Evolutionary conservation across 1,139 yeast species (phyloP).

Genomic region (Nadsonia commutata): DNA sequence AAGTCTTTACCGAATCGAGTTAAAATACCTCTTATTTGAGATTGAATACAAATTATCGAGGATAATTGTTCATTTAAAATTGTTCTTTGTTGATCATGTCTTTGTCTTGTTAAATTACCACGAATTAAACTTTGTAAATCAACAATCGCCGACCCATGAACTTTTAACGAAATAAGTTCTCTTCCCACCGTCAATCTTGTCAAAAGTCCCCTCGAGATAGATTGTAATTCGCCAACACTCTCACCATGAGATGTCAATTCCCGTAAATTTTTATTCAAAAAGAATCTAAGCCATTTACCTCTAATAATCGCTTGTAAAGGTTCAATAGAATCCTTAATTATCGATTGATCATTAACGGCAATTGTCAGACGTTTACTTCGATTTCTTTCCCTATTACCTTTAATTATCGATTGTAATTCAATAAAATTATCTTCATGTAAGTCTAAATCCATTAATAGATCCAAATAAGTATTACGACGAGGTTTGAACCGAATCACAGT

Average conservation of each 20-base stretch:
- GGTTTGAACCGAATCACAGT: conserved; percentile 5
- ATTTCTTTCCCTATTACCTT: conserved; percentile 38
- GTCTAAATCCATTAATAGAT: background rate
- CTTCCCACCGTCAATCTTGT: conserved; percentile 13
- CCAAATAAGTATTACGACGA: background rate
- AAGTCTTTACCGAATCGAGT: conserved; percentile 37
- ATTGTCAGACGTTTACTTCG: conserved; percentile 15
- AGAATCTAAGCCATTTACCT: conserved; percentile 4
- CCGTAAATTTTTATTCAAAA: background rate
- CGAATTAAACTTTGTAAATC: conserved; percentile 37
- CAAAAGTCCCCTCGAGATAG: conserved; percentile 19
- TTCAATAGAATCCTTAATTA: background rate
- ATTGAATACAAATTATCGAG: conserved; percentile 31
- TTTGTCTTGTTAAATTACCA: conserved; percentile 20
- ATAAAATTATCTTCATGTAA: background rate
- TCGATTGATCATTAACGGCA: conserved; percentile 1
- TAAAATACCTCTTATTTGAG: conserved; percentile 29
- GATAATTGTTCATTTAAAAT: conserved; percentile 15
- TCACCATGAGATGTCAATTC: conserved; percentile 14
- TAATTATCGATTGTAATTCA: conserved; percentile 22
- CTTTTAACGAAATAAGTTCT: conserved; percentile 1
- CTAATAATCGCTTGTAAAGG: conserved; percentile 8
- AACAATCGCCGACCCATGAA: conserved; percentile 7
- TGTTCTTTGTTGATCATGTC: conserved; percentile 5
- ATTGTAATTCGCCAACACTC: conserved; percentile 19